phyloP scores from a whole-genome alignment of 306 rosid genomes.

The Cicer cuneatum region DNA sequence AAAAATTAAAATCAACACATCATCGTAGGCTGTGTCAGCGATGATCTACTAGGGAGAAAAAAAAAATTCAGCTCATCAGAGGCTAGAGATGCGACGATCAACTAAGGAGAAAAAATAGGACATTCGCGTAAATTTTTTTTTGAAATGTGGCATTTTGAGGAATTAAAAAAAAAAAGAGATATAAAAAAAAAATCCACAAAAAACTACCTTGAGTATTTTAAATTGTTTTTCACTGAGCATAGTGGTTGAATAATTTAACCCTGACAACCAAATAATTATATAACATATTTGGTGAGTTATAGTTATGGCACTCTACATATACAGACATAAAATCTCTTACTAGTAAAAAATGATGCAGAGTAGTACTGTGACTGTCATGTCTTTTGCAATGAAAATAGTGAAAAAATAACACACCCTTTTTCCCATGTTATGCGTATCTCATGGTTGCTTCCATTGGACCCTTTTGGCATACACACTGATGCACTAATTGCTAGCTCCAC shows the following conservation, averaged over 20 bases:
- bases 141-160: no score
- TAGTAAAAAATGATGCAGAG: neutral
- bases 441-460: slow-evolving; percentile 2
- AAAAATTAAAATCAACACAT: no score
- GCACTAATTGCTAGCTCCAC: neutral
- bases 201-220: no score
- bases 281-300: slow-evolving; percentile 1
- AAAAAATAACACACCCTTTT: neutral
- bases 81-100: no score
- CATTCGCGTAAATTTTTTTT: no score
- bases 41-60: no score
- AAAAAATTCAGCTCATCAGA: no score
- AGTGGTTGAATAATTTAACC: neutral
- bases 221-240: no score
- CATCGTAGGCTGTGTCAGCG: no score
- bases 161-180: no score
- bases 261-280: neutral
- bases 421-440: neutral
- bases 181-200: no score
- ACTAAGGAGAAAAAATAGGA: no score
- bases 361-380: slow-evolving; percentile 7
- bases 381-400: slow-evolving; percentile 16
- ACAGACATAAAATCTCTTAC: neutral
- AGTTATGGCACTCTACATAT: neutral
- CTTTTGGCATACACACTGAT: neutral